Conservation (phyloP, 2,329 filamentous ascomycete genomes). For the Diplodia sapinea region DNA sequence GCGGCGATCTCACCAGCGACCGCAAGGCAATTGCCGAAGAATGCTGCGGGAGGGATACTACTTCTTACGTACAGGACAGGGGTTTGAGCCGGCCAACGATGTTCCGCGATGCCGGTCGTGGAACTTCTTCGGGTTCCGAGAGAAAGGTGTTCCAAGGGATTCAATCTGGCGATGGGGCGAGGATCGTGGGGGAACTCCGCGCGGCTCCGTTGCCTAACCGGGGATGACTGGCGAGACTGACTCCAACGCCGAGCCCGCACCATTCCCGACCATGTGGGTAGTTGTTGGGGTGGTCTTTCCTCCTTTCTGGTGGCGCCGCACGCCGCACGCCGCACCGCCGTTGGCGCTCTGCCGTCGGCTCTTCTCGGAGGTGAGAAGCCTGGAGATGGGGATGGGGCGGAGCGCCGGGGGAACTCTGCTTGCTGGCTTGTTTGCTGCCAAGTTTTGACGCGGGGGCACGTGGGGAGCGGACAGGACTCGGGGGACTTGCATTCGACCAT, state of each 20-base stretch:
- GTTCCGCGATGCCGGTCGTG: too few relatives aligned
- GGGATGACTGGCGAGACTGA: background rate
- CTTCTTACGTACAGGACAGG: background rate
- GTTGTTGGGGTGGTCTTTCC: background rate
- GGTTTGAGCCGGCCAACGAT: too few relatives aligned
- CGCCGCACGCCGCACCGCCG: background rate
- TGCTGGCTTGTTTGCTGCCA: background rate
- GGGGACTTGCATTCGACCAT: background rate
- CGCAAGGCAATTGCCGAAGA: conserved; percentile 8
- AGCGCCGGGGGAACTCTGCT: too few relatives aligned
- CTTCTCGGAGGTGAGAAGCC: background rate
- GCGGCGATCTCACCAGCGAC: conserved; percentile 5
- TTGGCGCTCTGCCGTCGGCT: background rate
- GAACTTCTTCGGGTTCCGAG: too few relatives aligned
- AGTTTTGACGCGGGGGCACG: background rate
- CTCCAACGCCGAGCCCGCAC: background rate
- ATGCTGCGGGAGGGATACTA: background rate
- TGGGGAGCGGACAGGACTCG: too few relatives aligned
- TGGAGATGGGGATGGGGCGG: background rate
- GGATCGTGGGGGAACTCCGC: conserved; percentile 9
- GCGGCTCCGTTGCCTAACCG: conserved; percentile 15
- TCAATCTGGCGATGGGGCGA: background rate
- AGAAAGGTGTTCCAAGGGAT: too few relatives aligned
- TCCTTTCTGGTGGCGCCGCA: too few relatives aligned
- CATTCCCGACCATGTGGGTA: background rate